Base-by-base conservation (phyloP, 2,329 filamentous ascomycete genomes). In the Aureobasidium pullulans region DNA sequence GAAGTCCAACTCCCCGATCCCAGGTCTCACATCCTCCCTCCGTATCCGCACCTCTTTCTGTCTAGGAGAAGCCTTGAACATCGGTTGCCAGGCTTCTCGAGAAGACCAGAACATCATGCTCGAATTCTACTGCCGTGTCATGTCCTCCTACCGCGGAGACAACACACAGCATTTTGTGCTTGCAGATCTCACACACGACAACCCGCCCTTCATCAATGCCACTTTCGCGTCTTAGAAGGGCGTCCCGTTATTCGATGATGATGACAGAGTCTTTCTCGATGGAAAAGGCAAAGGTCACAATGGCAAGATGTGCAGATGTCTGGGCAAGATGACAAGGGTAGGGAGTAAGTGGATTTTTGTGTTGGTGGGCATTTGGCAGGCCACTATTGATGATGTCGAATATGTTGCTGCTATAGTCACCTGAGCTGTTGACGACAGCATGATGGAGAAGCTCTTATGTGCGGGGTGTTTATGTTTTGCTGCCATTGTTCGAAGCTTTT, bases 161-260 rank as follows among this genome's bases (percentile, higher is more conserved):
- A 69, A 68, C 19, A 82, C 78, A 62, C 85, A 89, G 66, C 75
- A 82, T 59, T 87, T 89, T 62, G 77, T 82, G n/a, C 81, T 89
- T 52, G 75, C 76, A 40, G 85, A 88, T 64, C 69, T 89, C 0
- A 85, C 84, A 64, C 81, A 83, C 61, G 77, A 83, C 19, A 76
- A 75, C 10, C 79, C 79, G 5, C 85, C 84, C 0, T 81, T 80
- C 58, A 68, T 83, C 62, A 71, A 78, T 56, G 76, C 76, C 0
- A 65, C 72, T 1, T 78, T 79, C 40, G 69, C 73, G 47, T 72
- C 79, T 31, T 82, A 77, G 76, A 76, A 76, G 62, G 70, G 73
- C 5, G 66, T 66, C 3, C 64, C 67, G 10, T 66, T 81, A 2
- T 79, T 74, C 67, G 76, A 82, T 28, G 72, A 72, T 28, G 69